Evolutionary conservation across 352 stramenopile species (phyloP), one percentile per base, ranked within the genome.

Genomic region (Phytophthora hibernalis): DNA sequence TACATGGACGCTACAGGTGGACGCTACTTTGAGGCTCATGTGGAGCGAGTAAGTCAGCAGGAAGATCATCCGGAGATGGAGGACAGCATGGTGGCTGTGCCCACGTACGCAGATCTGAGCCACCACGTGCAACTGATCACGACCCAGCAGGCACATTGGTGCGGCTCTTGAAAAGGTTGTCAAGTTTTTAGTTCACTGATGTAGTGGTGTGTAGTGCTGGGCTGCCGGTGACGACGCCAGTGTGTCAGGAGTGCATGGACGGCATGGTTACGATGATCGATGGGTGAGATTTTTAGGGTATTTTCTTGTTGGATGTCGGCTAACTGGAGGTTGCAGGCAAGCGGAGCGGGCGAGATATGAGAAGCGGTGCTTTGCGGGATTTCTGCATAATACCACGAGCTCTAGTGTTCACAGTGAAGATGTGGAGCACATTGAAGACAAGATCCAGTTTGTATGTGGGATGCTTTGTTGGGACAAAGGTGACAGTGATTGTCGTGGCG

Each of bases 231-330:
- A 79, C 69, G 31, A 89, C 83, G 5, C 85, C 84, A 40, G 77
- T 80, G 51, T 95, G 86, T 53, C 87, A 90, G 48, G 81, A 93
- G 22, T 95, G 86, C 48, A 72, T 91, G 45, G 86, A 95, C 57
- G 70, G 63, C 22, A 95, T 95, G 86, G 58, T 90, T 16, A 70
- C 79, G 30, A 79, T 90, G 56, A 86, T 91, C 45, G 86, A 95
- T 58, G 77, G 80, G 76, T 88, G 33, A 10, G 67, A 54, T 26
- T 3, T 38, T 42, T 16, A 10, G 26, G 21, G 12, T 8, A 10
- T 45, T 31, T 43, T 44, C 1, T 50, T 47, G 40, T 15, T 15
- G 11, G 18, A n/a, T n/a, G n/a, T n/a, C n/a, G n/a, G 9, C 40
- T 47, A 18, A 47, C 18, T 9, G 8, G 9, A 15, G 56, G 8